Conservation (phyloP, 768 basidiomycete genomes). For the Lactarius sanguifluus region DNA sequence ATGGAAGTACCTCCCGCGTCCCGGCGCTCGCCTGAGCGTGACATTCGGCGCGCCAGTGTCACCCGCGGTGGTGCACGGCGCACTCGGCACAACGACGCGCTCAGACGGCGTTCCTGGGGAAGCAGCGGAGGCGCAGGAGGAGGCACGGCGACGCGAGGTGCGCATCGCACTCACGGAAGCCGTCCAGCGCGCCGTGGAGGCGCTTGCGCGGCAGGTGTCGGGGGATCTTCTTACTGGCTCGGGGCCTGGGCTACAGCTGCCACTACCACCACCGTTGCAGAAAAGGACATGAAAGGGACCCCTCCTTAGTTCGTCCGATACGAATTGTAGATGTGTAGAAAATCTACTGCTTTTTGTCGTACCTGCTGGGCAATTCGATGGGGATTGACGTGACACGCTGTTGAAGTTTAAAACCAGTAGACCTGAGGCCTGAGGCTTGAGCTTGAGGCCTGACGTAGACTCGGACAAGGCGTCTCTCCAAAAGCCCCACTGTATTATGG, state of each 20-base stretch:
- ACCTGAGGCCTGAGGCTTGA: no score
- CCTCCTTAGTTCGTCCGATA: not conserved
- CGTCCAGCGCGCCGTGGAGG: slow-evolving; percentile 36
- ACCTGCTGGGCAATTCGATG: not conserved
- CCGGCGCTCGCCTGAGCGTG: slow-evolving; percentile 63
- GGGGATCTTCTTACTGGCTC: slow-evolving; percentile 16
- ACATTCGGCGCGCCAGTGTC: slow-evolving; percentile 79
- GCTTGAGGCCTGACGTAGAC: not conserved
- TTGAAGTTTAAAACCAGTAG: not conserved
- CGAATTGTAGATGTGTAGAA: not conserved
- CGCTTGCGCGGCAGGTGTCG: slow-evolving; percentile 31
- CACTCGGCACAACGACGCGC: slow-evolving; percentile 18
- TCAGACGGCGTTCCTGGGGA: not conserved
- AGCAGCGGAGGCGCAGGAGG: slow-evolving; percentile 12
- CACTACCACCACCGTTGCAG: not conserved
- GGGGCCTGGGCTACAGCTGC: not conserved
- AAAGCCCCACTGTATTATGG: not conserved
- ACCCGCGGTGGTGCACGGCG: slow-evolving; percentile 37
- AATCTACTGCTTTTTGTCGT: not conserved
- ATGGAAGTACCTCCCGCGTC: slow-evolving; percentile 65
- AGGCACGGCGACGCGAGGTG: slow-evolving; percentile 15
- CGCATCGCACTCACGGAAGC: slow-evolving; percentile 37
- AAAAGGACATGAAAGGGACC: not conserved
- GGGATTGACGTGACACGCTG: not conserved
- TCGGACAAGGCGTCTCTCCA: not conserved